These are phyloP conservation scores for Xylaria multiplex DNA, from an alignment of 2,329 filamentous ascomycete species.

Conservation along the genomic window DNA sequence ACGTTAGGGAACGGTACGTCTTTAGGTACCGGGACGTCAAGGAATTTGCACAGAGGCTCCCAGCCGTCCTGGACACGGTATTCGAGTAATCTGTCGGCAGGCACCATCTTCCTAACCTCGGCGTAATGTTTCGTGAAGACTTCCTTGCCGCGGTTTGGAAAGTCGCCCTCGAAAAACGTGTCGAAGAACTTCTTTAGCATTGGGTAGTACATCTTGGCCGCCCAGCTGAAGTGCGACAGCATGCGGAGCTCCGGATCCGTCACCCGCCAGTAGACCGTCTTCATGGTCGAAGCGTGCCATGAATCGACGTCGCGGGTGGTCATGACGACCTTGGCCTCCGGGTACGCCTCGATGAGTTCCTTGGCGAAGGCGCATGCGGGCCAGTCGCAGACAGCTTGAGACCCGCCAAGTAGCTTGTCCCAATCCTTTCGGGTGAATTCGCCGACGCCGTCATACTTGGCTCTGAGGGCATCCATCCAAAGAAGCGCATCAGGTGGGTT, in stretches of 20 bases:
- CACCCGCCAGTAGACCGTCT: slow-evolving; percentile 74
- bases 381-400: slow-evolving; percentile 75
- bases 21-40: slow-evolving; percentile 49
- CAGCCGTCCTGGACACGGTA: slow-evolving; percentile 50
- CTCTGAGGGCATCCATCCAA: slow-evolving; percentile 75
- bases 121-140: slow-evolving; percentile 59
- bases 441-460: slow-evolving; percentile 66
- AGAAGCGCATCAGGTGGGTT: slow-evolving; percentile 74
- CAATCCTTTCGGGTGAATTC: slow-evolving; percentile 73
- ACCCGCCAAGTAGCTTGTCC: slow-evolving; percentile 74
- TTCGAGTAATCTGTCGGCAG: slow-evolving; percentile 48
- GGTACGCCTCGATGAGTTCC: slow-evolving; percentile 76
- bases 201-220: slow-evolving; percentile 73
- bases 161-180: slow-evolving; percentile 74
- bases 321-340: slow-evolving; percentile 76
- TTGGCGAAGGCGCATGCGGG: slow-evolving; percentile 74
- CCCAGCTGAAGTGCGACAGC: slow-evolving; percentile 69
- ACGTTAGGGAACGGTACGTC: slow-evolving; percentile 55
- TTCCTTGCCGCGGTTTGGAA: slow-evolving; percentile 71
- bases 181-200: slow-evolving; percentile 77
- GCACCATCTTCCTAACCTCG: slow-evolving; percentile 46
- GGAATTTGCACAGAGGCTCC: slow-evolving; percentile 52
- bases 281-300: slow-evolving; percentile 70
- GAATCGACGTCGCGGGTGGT: slow-evolving; percentile 73
- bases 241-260: slow-evolving; percentile 70